Evolutionary conservation across 805 yeast species (phyloP).

Genomic region (Lipomyces oligophaga): DNA sequence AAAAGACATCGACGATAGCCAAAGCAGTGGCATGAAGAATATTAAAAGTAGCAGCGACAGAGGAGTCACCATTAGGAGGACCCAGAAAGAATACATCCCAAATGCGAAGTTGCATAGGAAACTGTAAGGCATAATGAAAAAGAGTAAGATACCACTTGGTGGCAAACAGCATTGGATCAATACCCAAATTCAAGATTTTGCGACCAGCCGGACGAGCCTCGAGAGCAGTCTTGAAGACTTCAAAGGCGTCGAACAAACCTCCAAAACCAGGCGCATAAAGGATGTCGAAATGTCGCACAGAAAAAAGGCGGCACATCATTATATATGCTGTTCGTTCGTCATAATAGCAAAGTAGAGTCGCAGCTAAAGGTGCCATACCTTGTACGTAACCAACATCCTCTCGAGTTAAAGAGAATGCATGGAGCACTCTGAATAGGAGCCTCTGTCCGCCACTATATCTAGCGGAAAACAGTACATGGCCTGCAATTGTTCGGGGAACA

Average conservation of each 20-base stretch:
- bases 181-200: slow-evolving; percentile 9
- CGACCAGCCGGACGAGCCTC: slow-evolving; percentile 6
- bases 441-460: slow-evolving; percentile 31
- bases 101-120: slow-evolving; percentile 25
- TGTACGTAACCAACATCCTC: slow-evolving; percentile 37
- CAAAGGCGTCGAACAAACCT: slow-evolving; percentile 21
- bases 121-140: slow-evolving; percentile 26
- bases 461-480: slow-evolving; percentile 27
- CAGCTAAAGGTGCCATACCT: slow-evolving; percentile 44
- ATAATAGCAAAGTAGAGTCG: slow-evolving; percentile 39
- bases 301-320: slow-evolving; percentile 20
- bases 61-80: slow-evolving; percentile 23
- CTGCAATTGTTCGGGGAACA: slow-evolving; percentile 28
- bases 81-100: slow-evolving; percentile 28
- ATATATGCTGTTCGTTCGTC: slow-evolving; percentile 24
- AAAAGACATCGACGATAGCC: slow-evolving; percentile 21
- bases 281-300: slow-evolving; percentile 9
- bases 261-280: slow-evolving; percentile 23
- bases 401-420: slow-evolving; percentile 24
- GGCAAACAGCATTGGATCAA: slow-evolving; percentile 25
- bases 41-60: slow-evolving; percentile 16
- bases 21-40: slow-evolving; percentile 26
- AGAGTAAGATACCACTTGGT: slow-evolving; percentile 30
- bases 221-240: slow-evolving; percentile 9
- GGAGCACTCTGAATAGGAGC: slow-evolving; percentile 27